Base-by-base conservation (phyloP, 306 rosid genomes). In the Abrus pulchellus region DNA sequence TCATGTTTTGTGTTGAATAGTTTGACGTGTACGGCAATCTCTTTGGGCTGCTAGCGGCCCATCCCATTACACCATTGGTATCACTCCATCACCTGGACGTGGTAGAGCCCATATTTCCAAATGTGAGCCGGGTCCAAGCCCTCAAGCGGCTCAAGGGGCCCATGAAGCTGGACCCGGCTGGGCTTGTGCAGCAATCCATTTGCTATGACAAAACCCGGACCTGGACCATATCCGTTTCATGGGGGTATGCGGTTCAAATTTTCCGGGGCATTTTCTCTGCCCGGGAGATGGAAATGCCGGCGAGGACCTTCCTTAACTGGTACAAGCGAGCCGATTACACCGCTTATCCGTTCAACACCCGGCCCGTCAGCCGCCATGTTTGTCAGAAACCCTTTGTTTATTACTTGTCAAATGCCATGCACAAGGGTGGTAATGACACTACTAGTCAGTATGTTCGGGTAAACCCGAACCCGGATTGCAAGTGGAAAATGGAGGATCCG, bases 221-320 rank as follows among this genome's bases (percentile, higher is more conserved):
- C 0, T 94, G 98, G 97, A 94, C 94, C 33, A 14, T 90, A 41
- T 88, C 97, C 0, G 88, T 90, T 2, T 85, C 96, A 0, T 90
- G 98, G 97, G 98, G 96, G 12, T 90, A 88, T 3, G 85, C 91
- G 2, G 90, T 92, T 65, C 97, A 94, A 79, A 90, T 94, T n/a
- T 78, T 79, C 41, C 89, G 92, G 2, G 94, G 96, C 27, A 63
- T 75, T 11, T 82, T 89, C 61, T 81, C 87, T 0, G 86, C 88
- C 68, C 86, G 93, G 45, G 97, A 92, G 43, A 76, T 94, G 56
- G 96, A 94, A 72, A 82, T 83, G 68, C 97, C 97, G 0, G 81
- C 88, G 0, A 87, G 92, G 73, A 92, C 97, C 5, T 90, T 92
- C 82, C 57, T 88, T 0, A 90, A 89, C 13, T 92, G 97, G 98